phyloP scores from a whole-genome alignment of 1,139 yeast species.

The Torulaspora pretoriensis region DNA sequence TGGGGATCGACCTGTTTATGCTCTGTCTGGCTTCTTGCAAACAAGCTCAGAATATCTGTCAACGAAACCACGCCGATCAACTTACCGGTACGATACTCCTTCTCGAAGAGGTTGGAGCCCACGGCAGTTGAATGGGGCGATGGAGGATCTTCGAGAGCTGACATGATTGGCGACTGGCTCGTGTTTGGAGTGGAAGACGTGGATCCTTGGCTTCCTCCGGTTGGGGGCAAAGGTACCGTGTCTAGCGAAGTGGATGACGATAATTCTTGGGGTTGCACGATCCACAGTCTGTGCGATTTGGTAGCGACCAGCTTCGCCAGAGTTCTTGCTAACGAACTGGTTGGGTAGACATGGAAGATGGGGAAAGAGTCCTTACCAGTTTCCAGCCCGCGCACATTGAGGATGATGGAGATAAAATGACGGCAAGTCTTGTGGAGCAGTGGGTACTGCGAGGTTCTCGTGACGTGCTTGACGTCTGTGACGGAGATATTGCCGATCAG shows the following conservation, averaged over 20 bases:
- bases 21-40: conserved; percentile 63
- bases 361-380: conserved; percentile 90
- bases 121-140: conserved; percentile 24
- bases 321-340: conserved; percentile 78
- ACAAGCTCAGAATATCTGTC: conserved; percentile 78
- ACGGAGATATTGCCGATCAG: conserved; percentile 89
- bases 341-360: conserved; percentile 82
- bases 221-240: conserved; percentile 4
- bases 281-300: conserved; percentile 88
- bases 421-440: conserved; percentile 76
- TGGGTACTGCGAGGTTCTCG: conserved; percentile 80
- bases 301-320: conserved; percentile 95
- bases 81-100: conserved; percentile 60
- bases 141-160: conserved; percentile 25
- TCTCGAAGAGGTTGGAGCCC: conserved; percentile 35
- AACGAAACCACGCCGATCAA: conserved; percentile 85
- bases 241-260: conserved; percentile 11
- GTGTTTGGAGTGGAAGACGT: conserved; percentile 3
- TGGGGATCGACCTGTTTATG: conserved; percentile 73
- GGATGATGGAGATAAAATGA: conserved; percentile 80
- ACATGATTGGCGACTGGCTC: conserved; percentile 25
- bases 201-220: background rate
- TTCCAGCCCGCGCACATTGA: conserved; percentile 83
- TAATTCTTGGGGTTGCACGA: conserved; percentile 56
- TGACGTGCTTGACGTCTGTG: conserved; percentile 84